Evolutionary conservation across 257 asterid species (phyloP), one percentile per base, ranked within the genome.

Genomic region (Cordia subcordata): DNA sequence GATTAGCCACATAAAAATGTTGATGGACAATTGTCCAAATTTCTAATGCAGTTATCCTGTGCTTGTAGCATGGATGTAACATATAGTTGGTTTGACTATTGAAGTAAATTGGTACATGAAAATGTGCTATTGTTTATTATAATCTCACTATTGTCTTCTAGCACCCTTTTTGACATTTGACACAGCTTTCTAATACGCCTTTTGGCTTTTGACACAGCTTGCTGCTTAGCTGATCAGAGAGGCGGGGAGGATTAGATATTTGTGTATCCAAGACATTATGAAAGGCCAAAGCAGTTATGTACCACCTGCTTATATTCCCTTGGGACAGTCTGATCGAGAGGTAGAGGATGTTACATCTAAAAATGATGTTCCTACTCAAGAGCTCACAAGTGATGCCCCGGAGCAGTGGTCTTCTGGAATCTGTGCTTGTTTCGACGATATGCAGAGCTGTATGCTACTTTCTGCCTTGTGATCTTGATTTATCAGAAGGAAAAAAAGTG

Each of bases 391-490:
- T 66, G 72, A 38, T 59, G 83, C 63, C 65, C 73, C 85, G 2
- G 82, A 53, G 56, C 94, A 77, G 66, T 90, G 97, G 97, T 79
- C 93, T 56, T 90, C 97, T 3, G 97, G 97, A 81, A 90, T 90
- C 68, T 90, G 97, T 78, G 97, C 97, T 73, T 90, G 97, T 75
- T 90, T 75, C 55, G 97, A 90, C 76, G 96, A 90, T 75, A 79
- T 83, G 79, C 96, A 79, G 81, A 90, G 97, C 85, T 90, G 97
- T 90, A 81, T 64, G 95, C 79, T 72, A 68, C 83, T 79, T 76
- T 76, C 77, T 83, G 81, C 78, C 79, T 71, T 57, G 76, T 75
- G 77, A 69, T 78, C 77, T 80, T 84, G 81, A 80, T 80, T 82
- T 74, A 63, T 78, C 79, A 61, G 81, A 82, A 75, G 76, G 79